Conservation (phyloP, 441 rosid genomes). For the Pelargonium exstipulatum region DNA sequence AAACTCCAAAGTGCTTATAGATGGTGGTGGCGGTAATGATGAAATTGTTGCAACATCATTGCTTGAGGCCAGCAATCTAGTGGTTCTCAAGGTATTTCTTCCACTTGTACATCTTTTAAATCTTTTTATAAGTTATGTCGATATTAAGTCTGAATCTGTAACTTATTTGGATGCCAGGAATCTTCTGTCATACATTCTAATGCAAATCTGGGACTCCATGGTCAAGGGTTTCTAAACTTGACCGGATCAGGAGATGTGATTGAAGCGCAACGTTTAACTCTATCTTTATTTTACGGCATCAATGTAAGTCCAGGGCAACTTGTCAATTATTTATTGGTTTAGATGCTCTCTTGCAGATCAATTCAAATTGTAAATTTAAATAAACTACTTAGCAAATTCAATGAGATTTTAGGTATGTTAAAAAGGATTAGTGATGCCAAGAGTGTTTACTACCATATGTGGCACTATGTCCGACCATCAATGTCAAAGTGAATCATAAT, state of each 20-base stretch:
- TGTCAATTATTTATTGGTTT: not conserved
- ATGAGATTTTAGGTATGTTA: not conserved
- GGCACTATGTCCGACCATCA: slow-evolving; percentile 1
- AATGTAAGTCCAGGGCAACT: slow-evolving; percentile 45
- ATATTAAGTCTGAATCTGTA: slow-evolving; percentile 13
- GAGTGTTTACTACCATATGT: not conserved
- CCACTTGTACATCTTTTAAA: not conserved
- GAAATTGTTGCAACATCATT: slow-evolving; percentile 63
- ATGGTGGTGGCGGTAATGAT: slow-evolving; percentile 69
- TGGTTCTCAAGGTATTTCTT: slow-evolving; percentile 72
- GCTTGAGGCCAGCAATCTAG: slow-evolving; percentile 82
- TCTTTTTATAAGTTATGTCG: slow-evolving; percentile 11
- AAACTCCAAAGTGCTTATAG: slow-evolving; percentile 81
- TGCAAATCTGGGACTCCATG: slow-evolving; percentile 89
- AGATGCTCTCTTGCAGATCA: not conserved
- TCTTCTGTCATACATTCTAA: slow-evolving; percentile 85
- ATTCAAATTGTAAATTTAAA: not conserved
- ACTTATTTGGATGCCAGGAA: slow-evolving; percentile 38
- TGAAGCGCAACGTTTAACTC: slow-evolving; percentile 74
- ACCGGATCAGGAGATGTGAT: slow-evolving; percentile 76
- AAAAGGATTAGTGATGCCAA: not conserved
- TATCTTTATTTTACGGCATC: slow-evolving; percentile 69
- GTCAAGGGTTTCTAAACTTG: slow-evolving; percentile 75
- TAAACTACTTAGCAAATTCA: not conserved
- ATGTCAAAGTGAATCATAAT: not conserved